Conservation (phyloP, 2,329 filamentous ascomycete genomes). For the Dactylellina leptospora region DNA sequence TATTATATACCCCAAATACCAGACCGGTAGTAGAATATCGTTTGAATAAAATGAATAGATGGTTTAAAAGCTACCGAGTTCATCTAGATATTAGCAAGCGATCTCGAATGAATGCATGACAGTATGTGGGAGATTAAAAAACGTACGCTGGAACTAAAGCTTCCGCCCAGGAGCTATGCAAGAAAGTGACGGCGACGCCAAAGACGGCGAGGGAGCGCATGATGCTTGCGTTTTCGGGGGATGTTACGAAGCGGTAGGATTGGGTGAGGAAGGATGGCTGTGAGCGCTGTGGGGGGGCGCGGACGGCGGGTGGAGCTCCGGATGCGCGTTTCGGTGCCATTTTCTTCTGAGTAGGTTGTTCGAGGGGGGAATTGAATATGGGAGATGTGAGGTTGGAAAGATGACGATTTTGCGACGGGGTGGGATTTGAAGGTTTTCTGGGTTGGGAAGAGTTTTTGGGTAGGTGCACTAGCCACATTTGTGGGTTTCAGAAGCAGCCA, state of each 20-base stretch:
- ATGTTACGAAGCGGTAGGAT: slow-evolving; percentile 48
- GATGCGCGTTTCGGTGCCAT: slow-evolving; percentile 38
- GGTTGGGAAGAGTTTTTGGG: slow-evolving; percentile 10
- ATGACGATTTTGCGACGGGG: too few species aligned
- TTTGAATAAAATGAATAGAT: too few species aligned
- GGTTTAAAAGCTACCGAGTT: slow-evolving; percentile 1
- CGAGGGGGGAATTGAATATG: not conserved
- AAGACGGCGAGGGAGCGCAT: slow-evolving; percentile 33
- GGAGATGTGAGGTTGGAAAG: not conserved
- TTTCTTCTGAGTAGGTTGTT: not conserved
- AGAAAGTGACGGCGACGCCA: slow-evolving; percentile 34
- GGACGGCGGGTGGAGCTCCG: slow-evolving; percentile 35
- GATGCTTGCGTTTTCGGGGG: slow-evolving; percentile 42
- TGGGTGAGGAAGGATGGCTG: slow-evolving; percentile 39
- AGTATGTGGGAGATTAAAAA: too few species aligned
- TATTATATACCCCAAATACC: too few species aligned
- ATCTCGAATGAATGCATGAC: too few species aligned
- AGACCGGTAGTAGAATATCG: too few species aligned
- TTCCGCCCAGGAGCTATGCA: slow-evolving; percentile 45
- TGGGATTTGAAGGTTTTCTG: too few species aligned
- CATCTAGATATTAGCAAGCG: not conserved
- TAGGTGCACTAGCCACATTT: not conserved
- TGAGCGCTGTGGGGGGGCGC: slow-evolving; percentile 21
- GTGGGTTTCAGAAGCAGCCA: slow-evolving; percentile 6
- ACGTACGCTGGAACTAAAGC: slow-evolving; percentile 48